Evolutionary conservation across 2,329 filamentous ascomycete species (phyloP), one percentile per base, ranked within the genome.

Genomic region (Alternaria burnsii): DNA sequence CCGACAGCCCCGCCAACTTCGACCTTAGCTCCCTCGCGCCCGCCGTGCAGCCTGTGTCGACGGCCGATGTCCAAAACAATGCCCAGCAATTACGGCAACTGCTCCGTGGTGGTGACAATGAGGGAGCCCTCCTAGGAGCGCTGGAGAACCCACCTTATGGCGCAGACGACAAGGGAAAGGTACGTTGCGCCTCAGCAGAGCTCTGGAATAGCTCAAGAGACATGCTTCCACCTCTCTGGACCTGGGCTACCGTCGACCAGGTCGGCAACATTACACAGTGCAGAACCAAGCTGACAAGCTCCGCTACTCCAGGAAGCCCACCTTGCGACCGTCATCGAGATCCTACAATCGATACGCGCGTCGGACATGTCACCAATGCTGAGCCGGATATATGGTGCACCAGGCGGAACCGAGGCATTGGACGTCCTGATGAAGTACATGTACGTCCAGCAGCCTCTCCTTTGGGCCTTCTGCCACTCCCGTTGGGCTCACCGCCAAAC

Each of bases 361-460:
- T 91, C 91, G 71, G 95, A 99, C 71, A 98, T 98, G 92, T 93
- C 89, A 66, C 91, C 92, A 14, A 88, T 98, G 73, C 84, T 99
- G 69, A 88, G 90, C 80, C 87, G 89, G 59, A 91, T 98, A 74
- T 93, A 95, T 81, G 84, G 83, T 61, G 88, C 89, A 11, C 88
- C 91, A 52, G 91, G 91, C 63, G 95, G 95, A 28, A 88, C 88
- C 63, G 95, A 98, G 81, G 86, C 91, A 62, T 83, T 97, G 69
- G 95, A 99, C 79, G 93, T 94, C 52, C 83, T 99, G 78, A 97
- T 97, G 92, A 99, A 99, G 84, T 99, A 97, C 82, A 84, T 97
- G 89, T 97, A 87, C 74, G 91, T 84, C 46, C 20, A 38, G 16
- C 30, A 26, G 32, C 24, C 46, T 50, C 46, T 38, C 32, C 20